Evolutionary conservation across 257 asterid species (phyloP).

Genomic region (Handroanthus guayacan): DNA sequence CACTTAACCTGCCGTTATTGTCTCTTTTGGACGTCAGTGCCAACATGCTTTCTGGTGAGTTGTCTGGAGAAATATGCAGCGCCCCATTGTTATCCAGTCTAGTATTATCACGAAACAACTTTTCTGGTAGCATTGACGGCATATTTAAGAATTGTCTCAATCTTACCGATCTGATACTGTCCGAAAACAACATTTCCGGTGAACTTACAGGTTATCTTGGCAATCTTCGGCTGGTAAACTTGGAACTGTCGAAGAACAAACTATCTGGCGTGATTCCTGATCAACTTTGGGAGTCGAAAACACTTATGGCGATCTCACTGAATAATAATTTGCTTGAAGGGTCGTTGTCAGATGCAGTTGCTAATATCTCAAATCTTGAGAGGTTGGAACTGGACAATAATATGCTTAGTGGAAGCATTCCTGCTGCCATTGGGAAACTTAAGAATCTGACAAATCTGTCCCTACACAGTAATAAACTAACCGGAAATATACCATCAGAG

Average conservation of each 20-base stretch:
- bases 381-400: conserved; percentile 70
- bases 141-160: conserved; percentile 56
- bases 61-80: conserved; percentile 60
- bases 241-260: conserved; percentile 67
- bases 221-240: conserved; percentile 54
- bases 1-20: conserved; percentile 60
- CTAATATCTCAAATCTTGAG: conserved; percentile 44
- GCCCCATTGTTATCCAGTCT: conserved; percentile 53
- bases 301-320: conserved; percentile 64
- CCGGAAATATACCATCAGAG: conserved; percentile 67
- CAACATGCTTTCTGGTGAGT: conserved; percentile 67
- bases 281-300: conserved; percentile 67
- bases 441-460: conserved; percentile 74
- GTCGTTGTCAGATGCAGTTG: conserved; percentile 45
- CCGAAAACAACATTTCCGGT: conserved; percentile 65
- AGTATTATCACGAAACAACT: conserved; percentile 57
- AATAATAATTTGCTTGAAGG: conserved; percentile 64
- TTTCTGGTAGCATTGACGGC: conserved; percentile 59
- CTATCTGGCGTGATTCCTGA: conserved; percentile 68
- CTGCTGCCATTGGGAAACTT: conserved; percentile 61
- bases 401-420: conserved; percentile 65
- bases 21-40: conserved; percentile 56
- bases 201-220: conserved; percentile 73
- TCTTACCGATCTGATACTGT: conserved; percentile 62
- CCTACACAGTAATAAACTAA: conserved; percentile 67